Base-by-base conservation (phyloP, 768 basidiomycete genomes). In the Leccinellum luteum region DNA sequence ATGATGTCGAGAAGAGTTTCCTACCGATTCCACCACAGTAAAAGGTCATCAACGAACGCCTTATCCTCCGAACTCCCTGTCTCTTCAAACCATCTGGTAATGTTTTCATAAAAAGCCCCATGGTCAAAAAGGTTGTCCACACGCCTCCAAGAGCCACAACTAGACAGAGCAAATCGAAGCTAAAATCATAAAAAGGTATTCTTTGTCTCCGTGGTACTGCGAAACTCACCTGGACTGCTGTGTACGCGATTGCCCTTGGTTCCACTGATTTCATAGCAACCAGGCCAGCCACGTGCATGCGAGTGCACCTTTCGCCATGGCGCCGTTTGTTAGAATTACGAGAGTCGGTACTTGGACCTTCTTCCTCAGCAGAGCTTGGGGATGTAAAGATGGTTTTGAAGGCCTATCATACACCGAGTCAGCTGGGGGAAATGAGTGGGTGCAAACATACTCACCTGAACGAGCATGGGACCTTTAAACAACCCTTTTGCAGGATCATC, bases 341-440 rank as follows among this genome's bases (percentile, higher is more conserved):
- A n/a, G 23, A 8, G 6, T 21, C 17, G 21, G 19, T n/a, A 17
- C n/a, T n/a, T n/a, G n/a, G n/a, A n/a, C n/a, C n/a, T n/a, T 47
- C 44, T n/a, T 34, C n/a, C 2, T 53, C 28, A 34, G 34, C 50
- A 0, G 41, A 56, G 30, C 50, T 56, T 4, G 41, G 49, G 5
- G 43, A 56, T 23, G 49, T 56, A 4, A 56, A 56, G 1, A 56
- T 51, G 1, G 8, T 6, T 34, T 51, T 51, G 49, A 56, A 54
- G 32, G 54, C 45, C 45, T 54, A 13, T 48, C 14, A 15, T 41
- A 41, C 3, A 6, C 14, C 9, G 9, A 51, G 21, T 34, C 14
- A 51, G 30, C 34, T 21, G 14, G 44, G 21, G 12, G 6, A 41
- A 2, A 41, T 41, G 38, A 19, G 17, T 19, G n/a, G 15, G 15